These are phyloP conservation scores for Lentinula raphanica DNA, from an alignment of 768 basidiomycete genomes.

Conservation along the genomic window DNA sequence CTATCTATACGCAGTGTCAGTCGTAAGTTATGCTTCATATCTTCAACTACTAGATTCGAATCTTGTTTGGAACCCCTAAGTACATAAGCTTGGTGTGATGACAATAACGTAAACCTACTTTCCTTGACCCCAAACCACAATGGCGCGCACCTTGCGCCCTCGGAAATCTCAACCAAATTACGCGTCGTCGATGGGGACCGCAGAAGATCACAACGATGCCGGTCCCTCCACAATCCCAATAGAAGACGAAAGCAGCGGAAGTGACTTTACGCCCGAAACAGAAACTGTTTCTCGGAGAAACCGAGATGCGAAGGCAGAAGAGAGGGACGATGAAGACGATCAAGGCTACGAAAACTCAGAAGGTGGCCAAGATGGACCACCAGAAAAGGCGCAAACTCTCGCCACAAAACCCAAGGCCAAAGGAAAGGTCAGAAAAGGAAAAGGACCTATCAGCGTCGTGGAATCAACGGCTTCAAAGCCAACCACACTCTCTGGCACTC, in stretches of 20 bases:
- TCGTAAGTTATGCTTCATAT: not conserved
- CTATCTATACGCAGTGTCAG: not conserved
- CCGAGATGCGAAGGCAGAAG: slow-evolving; percentile 13
- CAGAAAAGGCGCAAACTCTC: slow-evolving; percentile 7
- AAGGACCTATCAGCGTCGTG: slow-evolving; percentile 10
- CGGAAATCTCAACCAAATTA: slow-evolving; percentile 52
- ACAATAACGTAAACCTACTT: not conserved
- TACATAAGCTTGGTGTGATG: not conserved
- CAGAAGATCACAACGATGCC: slow-evolving; percentile 21
- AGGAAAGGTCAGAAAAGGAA: slow-evolving; percentile 24
- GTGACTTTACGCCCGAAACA: slow-evolving; percentile 52
- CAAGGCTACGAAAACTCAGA: slow-evolving; percentile 16
- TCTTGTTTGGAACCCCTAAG: not conserved
- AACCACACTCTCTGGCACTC: slow-evolving; percentile 28
- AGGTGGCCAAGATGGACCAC: slow-evolving; percentile 14
- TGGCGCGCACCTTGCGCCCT: slow-evolving; percentile 48
- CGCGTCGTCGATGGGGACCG: slow-evolving; percentile 29
- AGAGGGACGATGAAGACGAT: slow-evolving; percentile 15
- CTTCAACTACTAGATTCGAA: not conserved
- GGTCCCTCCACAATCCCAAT: slow-evolving; percentile 34
- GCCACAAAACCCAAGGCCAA: slow-evolving; percentile 15
- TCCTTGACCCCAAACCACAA: not conserved
- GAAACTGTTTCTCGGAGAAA: slow-evolving; percentile 8
- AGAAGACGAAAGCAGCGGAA: slow-evolving; percentile 39
- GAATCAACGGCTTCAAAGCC: slow-evolving; percentile 13